A percentile compares a stretch with the other conserved stretches of the same genome.
These are phyloP conservation scores for Dendrocalamus latiflorus DNA, from an alignment of 202 grass and related monocot genomes.

Conservation along the genomic window DNA sequence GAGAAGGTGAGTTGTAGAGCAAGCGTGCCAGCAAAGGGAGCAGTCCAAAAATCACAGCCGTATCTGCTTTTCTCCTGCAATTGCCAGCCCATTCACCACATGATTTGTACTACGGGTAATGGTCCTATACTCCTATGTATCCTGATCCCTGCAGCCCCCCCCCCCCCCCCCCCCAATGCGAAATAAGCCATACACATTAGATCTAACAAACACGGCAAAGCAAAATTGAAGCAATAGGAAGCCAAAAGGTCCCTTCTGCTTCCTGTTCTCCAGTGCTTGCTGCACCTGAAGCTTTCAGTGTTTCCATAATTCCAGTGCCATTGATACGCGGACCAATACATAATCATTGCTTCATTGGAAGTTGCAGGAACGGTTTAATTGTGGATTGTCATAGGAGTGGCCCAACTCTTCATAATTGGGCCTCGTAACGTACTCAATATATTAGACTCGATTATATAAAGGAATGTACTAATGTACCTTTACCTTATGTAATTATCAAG, in stretches of 20 bases:
- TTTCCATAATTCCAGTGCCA: not conserved
- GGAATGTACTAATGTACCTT: too few relatives aligned
- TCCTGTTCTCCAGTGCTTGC: not conserved
- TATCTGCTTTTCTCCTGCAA: constrained; percentile 8
- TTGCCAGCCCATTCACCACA: constrained; percentile 10
- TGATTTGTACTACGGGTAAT: constrained; percentile 17
- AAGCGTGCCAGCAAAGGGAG: constrained; percentile 4
- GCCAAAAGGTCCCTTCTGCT: constrained; percentile 26
- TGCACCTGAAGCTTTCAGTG: not conserved
- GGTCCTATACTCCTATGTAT: not conserved
- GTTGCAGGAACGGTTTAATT: constrained; percentile 5
- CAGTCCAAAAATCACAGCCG: not conserved
- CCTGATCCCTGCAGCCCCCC: not conserved
- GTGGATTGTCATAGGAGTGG: not conserved
- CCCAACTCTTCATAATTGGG: too few relatives aligned
- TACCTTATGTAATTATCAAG: too few relatives aligned
- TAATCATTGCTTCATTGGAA: constrained; percentile 5
- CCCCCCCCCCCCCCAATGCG: not conserved
- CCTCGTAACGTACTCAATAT: too few relatives aligned
- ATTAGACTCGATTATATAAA: too few relatives aligned
- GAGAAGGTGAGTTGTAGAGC: constrained; percentile 2
- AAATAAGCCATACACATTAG: not conserved
- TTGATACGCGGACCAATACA: constrained; percentile 19
- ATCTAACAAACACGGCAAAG: not conserved
- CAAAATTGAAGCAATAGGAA: not conserved